These are phyloP conservation scores for Jimgerdemannia lactiflua DNA, from an alignment of 192 early-diverging fungal species.

Conservation along the genomic window DNA sequence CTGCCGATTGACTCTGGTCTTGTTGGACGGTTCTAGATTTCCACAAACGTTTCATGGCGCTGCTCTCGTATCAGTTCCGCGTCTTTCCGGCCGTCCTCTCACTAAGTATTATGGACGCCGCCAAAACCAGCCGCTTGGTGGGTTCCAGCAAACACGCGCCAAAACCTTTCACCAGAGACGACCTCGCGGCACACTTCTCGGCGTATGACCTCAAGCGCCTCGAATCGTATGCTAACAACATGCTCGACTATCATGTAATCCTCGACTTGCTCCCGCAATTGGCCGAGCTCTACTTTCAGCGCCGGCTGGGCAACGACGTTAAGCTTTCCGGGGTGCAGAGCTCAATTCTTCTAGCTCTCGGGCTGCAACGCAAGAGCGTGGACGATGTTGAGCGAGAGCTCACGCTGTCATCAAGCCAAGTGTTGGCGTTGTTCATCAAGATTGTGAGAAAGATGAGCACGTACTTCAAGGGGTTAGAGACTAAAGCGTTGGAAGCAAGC, in stretches of 20 bases:
- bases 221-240: conserved; percentile 93
- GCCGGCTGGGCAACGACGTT: conserved; percentile 53
- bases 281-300: conserved; percentile 76
- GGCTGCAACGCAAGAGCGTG: conserved; percentile 90
- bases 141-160: neutral
- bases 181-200: conserved; percentile 48
- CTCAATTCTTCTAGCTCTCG: conserved; percentile 83
- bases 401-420: conserved; percentile 74
- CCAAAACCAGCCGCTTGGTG: conserved; percentile 44
- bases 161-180: conserved; percentile 14
- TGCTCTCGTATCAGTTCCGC: conserved; percentile 87
- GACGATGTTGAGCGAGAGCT: conserved; percentile 89
- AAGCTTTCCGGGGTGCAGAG: conserved; percentile 85
- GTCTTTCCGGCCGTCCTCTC: conserved; percentile 79
- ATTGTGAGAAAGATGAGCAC: conserved; percentile 81
- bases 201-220: conserved; percentile 94
- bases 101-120: conserved; percentile 80
- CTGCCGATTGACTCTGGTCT: too few species aligned
- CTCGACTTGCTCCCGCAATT: conserved; percentile 87
- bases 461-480: conserved; percentile 64
- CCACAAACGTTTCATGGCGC: conserved; percentile 80
- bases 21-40: conserved; percentile 58
- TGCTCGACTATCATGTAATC: conserved; percentile 98
- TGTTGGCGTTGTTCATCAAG: conserved; percentile 95
- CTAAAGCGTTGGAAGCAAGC: conserved; percentile 36